Base-by-base conservation (phyloP, 2,329 filamentous ascomycete genomes). In the Fusarium armeniacum region DNA sequence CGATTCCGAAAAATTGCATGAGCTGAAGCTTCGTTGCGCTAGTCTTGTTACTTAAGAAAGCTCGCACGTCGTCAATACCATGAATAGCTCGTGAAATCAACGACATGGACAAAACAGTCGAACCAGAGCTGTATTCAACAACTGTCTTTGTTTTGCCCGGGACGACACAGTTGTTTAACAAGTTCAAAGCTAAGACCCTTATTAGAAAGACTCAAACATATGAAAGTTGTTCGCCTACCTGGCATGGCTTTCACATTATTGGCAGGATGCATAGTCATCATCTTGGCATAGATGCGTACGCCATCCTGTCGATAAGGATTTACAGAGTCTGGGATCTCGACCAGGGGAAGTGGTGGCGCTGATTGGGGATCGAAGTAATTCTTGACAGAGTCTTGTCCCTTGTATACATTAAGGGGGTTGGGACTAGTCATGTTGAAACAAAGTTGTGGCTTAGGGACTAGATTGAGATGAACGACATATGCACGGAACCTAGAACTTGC, bases 241-340 rank as follows among this genome's bases (percentile, higher is more conserved):
- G 88, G 88, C 77, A 91, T 83, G 3, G 85, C 83, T 73, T 90
- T 90, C 69, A 90, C 88, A 49, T 90, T 90, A 65, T 90, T 87
- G 5, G 87, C 86, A 1, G 89, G 88, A 70, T 88, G 86, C 81
- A 86, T 86, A 3, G 86, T 87, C 83, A 90, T 86, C 86, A 90
- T 87, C 78, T 90, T 90, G 38, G 88, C 88, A 67, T 89, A 90
- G 54, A 90, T 88, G 13, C 86, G 83, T 6, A 90, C 85, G 6
- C 86, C 86, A 83, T 90, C 83, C 28, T 82, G 67, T 22, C 83
- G 80, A 65, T 84, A 87, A 4, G 87, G 87, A 62, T 90, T 90
- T 35, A 90, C 79, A 13, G 77, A 78, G 18, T 81, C 80, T 0
- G 88, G 88, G 5, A 90, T 78, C 77, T 91, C 89, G 7, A 91